A percentile compares a stretch with the other conserved stretches of the same genome.
phyloP scores from a whole-genome alignment of 1,284 basidiomycete genomes.

The Laetiporus sulphureus region DNA sequence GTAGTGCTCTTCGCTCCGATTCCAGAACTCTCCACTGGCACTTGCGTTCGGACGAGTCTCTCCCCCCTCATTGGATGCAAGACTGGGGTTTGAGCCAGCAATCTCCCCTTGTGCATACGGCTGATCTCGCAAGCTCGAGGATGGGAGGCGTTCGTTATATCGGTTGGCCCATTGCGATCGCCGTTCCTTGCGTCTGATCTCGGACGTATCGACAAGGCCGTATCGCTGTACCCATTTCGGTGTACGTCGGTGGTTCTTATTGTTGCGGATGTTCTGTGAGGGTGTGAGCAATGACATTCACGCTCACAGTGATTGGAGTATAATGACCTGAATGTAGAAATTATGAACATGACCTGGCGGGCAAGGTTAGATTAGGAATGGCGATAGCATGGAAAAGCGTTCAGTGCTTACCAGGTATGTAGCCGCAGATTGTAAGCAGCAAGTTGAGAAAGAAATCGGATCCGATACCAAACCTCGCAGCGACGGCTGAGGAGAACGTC shows the following conservation, averaged over 20 bases:
- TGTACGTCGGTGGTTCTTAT: conserved; percentile 85
- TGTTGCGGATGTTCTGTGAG: conserved; percentile 86
- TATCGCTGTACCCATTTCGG: conserved; percentile 92
- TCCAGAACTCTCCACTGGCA: conserved; percentile 52
- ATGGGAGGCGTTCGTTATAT: conserved; percentile 78
- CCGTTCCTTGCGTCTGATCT: conserved; percentile 68
- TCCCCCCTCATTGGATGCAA: conserved; percentile 34
- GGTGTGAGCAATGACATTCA: background rate
- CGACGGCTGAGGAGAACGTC: conserved; percentile 60
- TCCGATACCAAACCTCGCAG: conserved; percentile 91
- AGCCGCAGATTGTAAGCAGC: conserved; percentile 85
- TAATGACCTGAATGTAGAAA: conserved; percentile 79
- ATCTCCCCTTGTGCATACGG: conserved; percentile 76
- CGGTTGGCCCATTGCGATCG: conserved; percentile 84
- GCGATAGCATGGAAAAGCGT: background rate
- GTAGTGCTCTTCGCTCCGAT: conserved; percentile 62
- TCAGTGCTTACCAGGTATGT: conserved; percentile 68
- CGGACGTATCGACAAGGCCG: conserved; percentile 77
- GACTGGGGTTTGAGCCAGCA: conserved; percentile 36
- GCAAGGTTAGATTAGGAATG: conserved; percentile 6
- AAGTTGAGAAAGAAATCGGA: conserved; percentile 91
- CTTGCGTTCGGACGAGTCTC: conserved; percentile 29
- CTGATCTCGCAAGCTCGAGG: conserved; percentile 66
- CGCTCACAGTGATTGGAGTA: background rate
- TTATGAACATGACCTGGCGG: conserved; percentile 74